phyloP scores from a whole-genome alignment of 73 alveolate genomes.

The Stentor roeselii region DNA sequence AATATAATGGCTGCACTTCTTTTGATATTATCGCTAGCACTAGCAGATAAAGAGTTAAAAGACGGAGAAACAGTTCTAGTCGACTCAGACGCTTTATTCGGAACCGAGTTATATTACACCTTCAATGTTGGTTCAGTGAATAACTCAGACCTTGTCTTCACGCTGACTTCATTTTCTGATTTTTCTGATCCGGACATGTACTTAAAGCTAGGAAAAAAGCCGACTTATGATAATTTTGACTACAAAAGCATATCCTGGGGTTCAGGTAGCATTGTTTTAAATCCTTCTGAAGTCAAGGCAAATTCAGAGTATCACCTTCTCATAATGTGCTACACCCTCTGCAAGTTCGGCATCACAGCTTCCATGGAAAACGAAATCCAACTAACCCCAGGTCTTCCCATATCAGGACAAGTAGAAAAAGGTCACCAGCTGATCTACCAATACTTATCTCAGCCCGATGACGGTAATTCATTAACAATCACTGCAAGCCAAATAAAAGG shows the following conservation, averaged over 20 bases:
- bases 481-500: background rate
- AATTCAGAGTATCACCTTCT: background rate
- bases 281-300: background rate
- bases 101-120: background rate
- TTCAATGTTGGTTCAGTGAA: background rate
- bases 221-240: background rate
- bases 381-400: background rate
- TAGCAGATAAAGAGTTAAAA: too few species aligned
- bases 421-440: background rate
- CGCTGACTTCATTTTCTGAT: conserved; percentile 13
- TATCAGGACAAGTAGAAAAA: background rate
- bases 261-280: background rate
- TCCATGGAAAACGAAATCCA: background rate
- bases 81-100: background rate
- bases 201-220: background rate
- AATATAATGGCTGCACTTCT: too few species aligned
- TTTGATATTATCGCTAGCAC: too few species aligned
- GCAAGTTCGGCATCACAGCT: background rate
- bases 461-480: background rate
- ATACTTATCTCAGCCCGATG: background rate
- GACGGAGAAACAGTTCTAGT: background rate
- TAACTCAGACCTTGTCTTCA: conserved; percentile 4
- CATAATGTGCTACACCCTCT: background rate
- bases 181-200: conserved; percentile 23
- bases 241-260: background rate